phyloP scores from a whole-genome alignment of 2,329 filamentous ascomycete genomes.

The Magnaporthales sp. region DNA sequence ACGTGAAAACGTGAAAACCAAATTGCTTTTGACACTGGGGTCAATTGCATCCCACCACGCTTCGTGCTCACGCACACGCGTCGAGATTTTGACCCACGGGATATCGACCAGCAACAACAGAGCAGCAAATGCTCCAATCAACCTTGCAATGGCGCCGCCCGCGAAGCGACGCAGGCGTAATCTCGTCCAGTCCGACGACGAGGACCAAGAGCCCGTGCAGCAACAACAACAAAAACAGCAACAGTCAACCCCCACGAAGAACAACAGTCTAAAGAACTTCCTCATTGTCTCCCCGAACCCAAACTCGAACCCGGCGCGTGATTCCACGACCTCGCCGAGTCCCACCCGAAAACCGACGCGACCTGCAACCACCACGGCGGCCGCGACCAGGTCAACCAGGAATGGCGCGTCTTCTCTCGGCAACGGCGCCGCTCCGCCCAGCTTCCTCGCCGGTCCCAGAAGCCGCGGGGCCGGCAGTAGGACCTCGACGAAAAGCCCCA shows the following conservation, averaged over 20 bases:
- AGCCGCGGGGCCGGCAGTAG: constrained; percentile 5
- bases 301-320: constrained; percentile 13
- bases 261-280: constrained; percentile 42
- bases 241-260: constrained; percentile 16
- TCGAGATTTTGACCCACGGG: neutral
- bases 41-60: neutral
- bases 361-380: constrained; percentile 13
- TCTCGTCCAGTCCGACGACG: constrained; percentile 40
- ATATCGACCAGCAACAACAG: neutral
- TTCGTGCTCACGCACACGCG: neutral
- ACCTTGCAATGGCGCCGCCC: constrained; percentile 42
- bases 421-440: constrained; percentile 2
- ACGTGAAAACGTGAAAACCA: neutral
- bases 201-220: constrained; percentile 31
- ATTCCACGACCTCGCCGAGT: constrained; percentile 28
- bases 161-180: constrained; percentile 52
- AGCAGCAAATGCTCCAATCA: neutral
- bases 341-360: constrained; percentile 25
- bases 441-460: constrained; percentile 1
- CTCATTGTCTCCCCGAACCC: constrained; percentile 43
- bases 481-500: constrained; percentile 27
- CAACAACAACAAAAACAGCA: constrained; percentile 29
- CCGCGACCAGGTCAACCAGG: neutral
- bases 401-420: neutral
- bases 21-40: neutral